Evolutionary conservation across 805 yeast genomes (phyloP).

Genomic region (Metschnikowia matae): DNA sequence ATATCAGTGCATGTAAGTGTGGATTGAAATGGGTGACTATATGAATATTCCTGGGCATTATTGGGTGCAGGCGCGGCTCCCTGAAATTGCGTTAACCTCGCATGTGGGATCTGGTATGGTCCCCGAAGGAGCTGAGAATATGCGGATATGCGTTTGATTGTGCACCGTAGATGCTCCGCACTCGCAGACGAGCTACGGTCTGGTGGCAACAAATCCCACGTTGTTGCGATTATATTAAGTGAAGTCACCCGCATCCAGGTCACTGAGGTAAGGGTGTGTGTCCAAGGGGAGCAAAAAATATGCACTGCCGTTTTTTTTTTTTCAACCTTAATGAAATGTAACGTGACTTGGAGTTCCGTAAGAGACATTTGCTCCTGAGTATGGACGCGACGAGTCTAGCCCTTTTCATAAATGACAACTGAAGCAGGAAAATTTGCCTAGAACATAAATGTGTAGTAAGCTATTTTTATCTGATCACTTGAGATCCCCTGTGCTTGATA

Average conservation of each 20-base stretch:
- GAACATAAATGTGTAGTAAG: too few species aligned
- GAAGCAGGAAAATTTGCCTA: too few species aligned
- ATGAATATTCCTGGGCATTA: conserved; percentile 5
- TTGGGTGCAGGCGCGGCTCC: neutral
- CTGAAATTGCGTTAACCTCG: neutral
- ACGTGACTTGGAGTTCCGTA: neutral
- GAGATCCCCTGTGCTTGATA: too few species aligned
- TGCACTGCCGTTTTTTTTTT: too few species aligned
- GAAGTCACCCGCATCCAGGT: neutral
- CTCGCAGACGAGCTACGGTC: neutral
- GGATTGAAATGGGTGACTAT: conserved; percentile 2
- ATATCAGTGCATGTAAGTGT: neutral
- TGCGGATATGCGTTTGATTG: neutral
- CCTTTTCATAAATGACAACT: neutral
- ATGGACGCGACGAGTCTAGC: neutral
- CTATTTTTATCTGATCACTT: too few species aligned
- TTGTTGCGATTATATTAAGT: neutral
- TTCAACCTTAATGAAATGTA: too few species aligned
- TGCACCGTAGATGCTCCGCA: neutral
- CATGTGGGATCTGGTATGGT: neutral
- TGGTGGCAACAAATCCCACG: neutral
- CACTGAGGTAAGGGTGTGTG: neutral
- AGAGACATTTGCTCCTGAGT: neutral
- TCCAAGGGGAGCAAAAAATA: neutral
- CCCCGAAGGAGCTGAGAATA: neutral